Percentiles rank a stretch among this genome's conserved stretches.
phyloP scores from a whole-genome alignment of 2,329 filamentous ascomycete genomes.

The Monilinia fructigena region DNA sequence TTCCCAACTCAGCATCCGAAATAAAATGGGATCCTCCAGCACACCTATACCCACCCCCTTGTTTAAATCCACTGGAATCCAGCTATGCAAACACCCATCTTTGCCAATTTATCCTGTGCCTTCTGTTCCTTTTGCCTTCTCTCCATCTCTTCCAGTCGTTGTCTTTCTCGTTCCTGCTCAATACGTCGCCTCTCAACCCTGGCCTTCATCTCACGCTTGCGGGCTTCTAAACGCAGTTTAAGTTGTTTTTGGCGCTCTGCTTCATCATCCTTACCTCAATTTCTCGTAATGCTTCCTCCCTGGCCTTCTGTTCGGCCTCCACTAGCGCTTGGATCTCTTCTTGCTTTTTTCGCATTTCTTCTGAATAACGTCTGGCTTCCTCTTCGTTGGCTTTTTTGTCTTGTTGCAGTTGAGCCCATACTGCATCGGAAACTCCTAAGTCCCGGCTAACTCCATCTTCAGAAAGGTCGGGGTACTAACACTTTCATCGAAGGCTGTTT shows the following conservation, averaged over 20 bases:
- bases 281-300: constrained; percentile 25
- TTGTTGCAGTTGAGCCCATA: constrained; percentile 59
- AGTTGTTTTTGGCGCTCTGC: constrained; percentile 19
- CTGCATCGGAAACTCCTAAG: constrained; percentile 55
- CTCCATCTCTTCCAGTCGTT: constrained; percentile 44
- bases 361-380: not conserved
- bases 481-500: not conserved
- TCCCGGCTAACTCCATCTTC: constrained; percentile 46
- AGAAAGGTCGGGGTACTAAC: not conserved
- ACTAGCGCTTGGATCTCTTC: constrained; percentile 17
- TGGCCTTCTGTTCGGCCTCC: constrained; percentile 27
- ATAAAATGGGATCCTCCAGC: constrained; percentile 59
- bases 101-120: constrained; percentile 49
- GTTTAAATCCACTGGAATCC: constrained; percentile 63
- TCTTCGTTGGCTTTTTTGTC: constrained; percentile 45
- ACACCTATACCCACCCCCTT: constrained; percentile 59
- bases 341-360: not conserved
- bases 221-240: constrained; percentile 35
- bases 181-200: constrained; percentile 35
- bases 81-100: constrained; percentile 54
- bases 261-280: constrained; percentile 15
- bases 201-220: constrained; percentile 37
- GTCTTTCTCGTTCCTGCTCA: constrained; percentile 42
- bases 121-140: constrained; percentile 43
- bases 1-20: constrained; percentile 41